These are phyloP conservation scores for Neodidymelliopsis sp. DNA, from an alignment of 2,329 filamentous ascomycete species.

Conservation along the genomic window DNA sequence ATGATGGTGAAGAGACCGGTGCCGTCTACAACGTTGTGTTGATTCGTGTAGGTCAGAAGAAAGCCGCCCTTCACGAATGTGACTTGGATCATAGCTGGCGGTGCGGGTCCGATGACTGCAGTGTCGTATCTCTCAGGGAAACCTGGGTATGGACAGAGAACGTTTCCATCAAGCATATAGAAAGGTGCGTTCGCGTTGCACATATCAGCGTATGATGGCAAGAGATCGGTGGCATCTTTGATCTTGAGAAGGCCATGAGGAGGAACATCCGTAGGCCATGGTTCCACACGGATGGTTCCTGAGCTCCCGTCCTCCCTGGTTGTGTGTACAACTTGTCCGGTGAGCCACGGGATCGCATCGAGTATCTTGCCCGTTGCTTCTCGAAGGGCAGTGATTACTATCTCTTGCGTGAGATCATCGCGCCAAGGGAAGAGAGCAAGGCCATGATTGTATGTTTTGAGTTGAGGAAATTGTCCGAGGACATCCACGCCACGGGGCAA, in stretches of 20 bases:
- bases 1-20: slow-evolving; percentile 34
- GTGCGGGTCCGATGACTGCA: slow-evolving; percentile 17
- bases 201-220: slow-evolving; percentile 6
- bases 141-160: slow-evolving; percentile 36
- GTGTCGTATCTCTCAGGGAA: slow-evolving; percentile 38
- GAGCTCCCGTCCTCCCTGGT: background rate
- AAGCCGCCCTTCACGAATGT: slow-evolving; percentile 34
- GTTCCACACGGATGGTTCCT: slow-evolving; percentile 4
- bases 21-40: slow-evolving; percentile 45
- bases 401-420: slow-evolving; percentile 11
- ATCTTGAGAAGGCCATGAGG: slow-evolving; percentile 8
- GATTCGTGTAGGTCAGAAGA: slow-evolving; percentile 34
- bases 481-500: slow-evolving; percentile 7
- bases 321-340: slow-evolving; percentile 9
- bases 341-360: slow-evolving; percentile 7
- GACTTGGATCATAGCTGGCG: slow-evolving; percentile 29
- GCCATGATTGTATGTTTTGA: slow-evolving; percentile 10
- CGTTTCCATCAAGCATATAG: slow-evolving; percentile 39
- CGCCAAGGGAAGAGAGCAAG: slow-evolving; percentile 9
- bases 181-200: slow-evolving; percentile 32
- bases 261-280: background rate
- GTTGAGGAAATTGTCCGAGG: slow-evolving; percentile 8
- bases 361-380: slow-evolving; percentile 7
- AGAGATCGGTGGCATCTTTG: slow-evolving; percentile 10
- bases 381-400: slow-evolving; percentile 3